phyloP scores from a whole-genome alignment of 108 stramenopile genomes.

The Fragilaria crotonensis region DNA sequence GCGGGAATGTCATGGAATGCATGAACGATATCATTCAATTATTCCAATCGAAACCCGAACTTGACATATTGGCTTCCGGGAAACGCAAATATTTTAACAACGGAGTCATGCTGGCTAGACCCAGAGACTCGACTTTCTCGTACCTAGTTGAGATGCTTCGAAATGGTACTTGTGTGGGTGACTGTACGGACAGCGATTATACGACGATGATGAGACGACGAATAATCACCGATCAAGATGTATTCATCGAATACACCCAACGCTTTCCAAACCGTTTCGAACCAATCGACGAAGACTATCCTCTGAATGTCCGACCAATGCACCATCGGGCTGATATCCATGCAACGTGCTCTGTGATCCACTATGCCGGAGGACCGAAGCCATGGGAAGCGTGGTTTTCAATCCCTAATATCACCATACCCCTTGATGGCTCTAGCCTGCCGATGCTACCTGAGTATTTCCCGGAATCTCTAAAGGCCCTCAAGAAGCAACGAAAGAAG shows the following conservation, averaged over 20 bases:
- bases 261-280: neutral
- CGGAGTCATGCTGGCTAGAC: neutral
- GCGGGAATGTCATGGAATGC: neutral
- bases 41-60: neutral
- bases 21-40: neutral
- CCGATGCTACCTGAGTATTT: too few relatives aligned
- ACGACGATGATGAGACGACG: neutral
- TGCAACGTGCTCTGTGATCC: neutral
- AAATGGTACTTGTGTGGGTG: neutral
- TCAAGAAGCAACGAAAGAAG: too few relatives aligned
- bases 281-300: neutral
- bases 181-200: neutral
- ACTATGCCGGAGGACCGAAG: neutral
- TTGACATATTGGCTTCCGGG: neutral
- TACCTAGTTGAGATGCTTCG: neutral
- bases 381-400: neutral
- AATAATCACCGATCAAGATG: neutral
- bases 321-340: neutral
- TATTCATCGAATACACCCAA: neutral
- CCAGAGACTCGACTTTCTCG: neutral
- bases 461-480: too few relatives aligned
- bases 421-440: too few relatives aligned
- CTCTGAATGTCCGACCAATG: neutral
- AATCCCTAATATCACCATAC: neutral
- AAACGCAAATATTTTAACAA: neutral